phyloP scores from a whole-genome alignment of 2,329 filamentous ascomycete species.

The Pestalotiopsis sp. region DNA sequence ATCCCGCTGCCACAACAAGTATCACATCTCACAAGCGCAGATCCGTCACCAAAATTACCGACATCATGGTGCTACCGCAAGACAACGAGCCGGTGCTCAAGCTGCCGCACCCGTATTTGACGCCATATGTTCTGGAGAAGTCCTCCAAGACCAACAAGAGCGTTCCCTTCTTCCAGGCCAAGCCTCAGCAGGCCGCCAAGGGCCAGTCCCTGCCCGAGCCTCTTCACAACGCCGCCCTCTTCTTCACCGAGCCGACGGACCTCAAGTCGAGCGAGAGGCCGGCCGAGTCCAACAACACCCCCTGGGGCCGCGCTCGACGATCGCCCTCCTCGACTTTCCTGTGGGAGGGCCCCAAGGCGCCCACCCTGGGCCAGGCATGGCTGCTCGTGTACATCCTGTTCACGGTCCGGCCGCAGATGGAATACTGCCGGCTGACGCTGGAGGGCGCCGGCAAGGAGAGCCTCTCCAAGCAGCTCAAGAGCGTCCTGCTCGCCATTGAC shows the following conservation, averaged over 20 bases:
- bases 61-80: constrained; percentile 23
- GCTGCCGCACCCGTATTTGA: constrained; percentile 52
- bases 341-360: constrained; percentile 43
- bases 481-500: constrained; percentile 50
- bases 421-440: constrained; percentile 50
- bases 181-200: constrained; percentile 28
- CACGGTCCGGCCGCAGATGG: constrained; percentile 48
- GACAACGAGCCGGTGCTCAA: constrained; percentile 42
- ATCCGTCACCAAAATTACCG: neutral
- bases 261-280: constrained; percentile 53
- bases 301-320: constrained; percentile 58
- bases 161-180: constrained; percentile 37
- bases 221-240: constrained; percentile 37
- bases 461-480: constrained; percentile 39
- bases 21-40: neutral
- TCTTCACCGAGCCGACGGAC: constrained; percentile 47
- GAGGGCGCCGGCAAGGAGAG: constrained; percentile 37
- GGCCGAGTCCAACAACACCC: constrained; percentile 53
- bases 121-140: constrained; percentile 44
- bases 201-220: constrained; percentile 30
- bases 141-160: constrained; percentile 27
- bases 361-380: constrained; percentile 54
- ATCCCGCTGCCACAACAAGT: neutral
- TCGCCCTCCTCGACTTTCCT: constrained; percentile 47
- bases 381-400: constrained; percentile 54